Percentiles rank a stretch among this genome's conserved stretches.
phyloP scores from a whole-genome alignment of 1,284 basidiomycete genomes.

The Mycena citricolor region DNA sequence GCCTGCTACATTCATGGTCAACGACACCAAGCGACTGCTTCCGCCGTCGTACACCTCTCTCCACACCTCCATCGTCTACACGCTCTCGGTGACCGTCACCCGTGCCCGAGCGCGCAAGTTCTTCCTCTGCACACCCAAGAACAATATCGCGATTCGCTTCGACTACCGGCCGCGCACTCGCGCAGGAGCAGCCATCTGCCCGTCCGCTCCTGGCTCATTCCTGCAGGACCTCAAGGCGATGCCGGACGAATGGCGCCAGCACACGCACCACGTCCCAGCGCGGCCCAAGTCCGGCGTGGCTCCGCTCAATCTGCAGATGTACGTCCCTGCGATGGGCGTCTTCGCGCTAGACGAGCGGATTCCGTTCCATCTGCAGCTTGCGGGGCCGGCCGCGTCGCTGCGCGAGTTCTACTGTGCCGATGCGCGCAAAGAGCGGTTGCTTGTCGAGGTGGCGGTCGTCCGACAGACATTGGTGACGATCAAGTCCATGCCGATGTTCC shows the following conservation, averaged over 20 bases:
- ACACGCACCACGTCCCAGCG: background rate
- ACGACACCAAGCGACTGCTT: background rate
- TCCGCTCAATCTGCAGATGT: conserved; percentile 12
- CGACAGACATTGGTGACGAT: conserved; percentile 10
- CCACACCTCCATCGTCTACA: background rate
- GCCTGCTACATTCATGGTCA: conserved; percentile 7
- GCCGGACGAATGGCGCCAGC: conserved; percentile 17
- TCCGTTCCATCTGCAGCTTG: conserved; percentile 15
- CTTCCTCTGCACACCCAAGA: background rate
- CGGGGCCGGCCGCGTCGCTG: conserved; percentile 5
- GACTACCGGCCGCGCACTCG: conserved; percentile 11
- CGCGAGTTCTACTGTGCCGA: conserved; percentile 2
- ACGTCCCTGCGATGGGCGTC: conserved; percentile 8
- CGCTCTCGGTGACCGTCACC: conserved; percentile 5
- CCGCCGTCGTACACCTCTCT: conserved; percentile 6
- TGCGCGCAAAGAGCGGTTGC: background rate
- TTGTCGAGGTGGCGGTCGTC: conserved; percentile 5
- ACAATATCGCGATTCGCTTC: too few species aligned
- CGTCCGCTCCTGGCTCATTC: conserved; percentile 6
- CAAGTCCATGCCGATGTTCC: background rate
- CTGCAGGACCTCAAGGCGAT: conserved; percentile 13
- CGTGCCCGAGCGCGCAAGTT: conserved; percentile 9
- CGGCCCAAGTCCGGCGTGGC: background rate
- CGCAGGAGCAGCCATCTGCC: conserved; percentile 3
- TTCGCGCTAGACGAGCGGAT: conserved; percentile 12